phyloP scores from a whole-genome alignment of 2,329 filamentous ascomycete species.

The Furcasterigmium sp. region DNA sequence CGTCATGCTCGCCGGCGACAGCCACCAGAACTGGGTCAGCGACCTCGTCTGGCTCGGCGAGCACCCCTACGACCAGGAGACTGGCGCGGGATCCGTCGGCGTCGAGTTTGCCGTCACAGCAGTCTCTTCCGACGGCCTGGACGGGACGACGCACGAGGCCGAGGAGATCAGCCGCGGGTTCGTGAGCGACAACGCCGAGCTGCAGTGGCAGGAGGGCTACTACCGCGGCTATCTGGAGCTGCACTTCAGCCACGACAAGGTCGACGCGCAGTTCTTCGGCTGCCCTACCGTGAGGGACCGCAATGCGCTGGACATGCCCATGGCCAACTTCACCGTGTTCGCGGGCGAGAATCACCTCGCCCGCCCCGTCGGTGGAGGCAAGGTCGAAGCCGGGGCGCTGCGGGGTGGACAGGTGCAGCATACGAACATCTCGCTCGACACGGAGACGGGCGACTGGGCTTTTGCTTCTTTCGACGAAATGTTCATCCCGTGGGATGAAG shows the following conservation, averaged over 20 bases:
- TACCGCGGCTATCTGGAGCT: constrained; percentile 71
- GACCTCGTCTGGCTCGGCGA: constrained; percentile 55
- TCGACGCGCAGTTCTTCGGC: constrained; percentile 56
- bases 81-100: constrained; percentile 51
- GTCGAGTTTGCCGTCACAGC: constrained; percentile 64
- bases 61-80: constrained; percentile 45
- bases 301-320: constrained; percentile 58
- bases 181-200: constrained; percentile 48
- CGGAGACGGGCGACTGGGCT: constrained; percentile 4
- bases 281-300: constrained; percentile 51
- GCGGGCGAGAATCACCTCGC: constrained; percentile 54
- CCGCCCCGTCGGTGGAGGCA: constrained; percentile 34
- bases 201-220: constrained; percentile 70
- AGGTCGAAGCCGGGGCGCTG: constrained; percentile 49
- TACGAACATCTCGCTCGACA: constrained; percentile 46
- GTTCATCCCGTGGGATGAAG: background rate
- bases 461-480: background rate
- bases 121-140: constrained; percentile 54
- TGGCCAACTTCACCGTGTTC: constrained; percentile 66
- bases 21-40: constrained; percentile 59
- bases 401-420: constrained; percentile 36
- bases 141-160: constrained; percentile 48
- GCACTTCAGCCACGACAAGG: constrained; percentile 47
- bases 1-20: constrained; percentile 67
- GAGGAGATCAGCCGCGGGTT: constrained; percentile 42